Conservation (phyloP, 2,329 filamentous ascomycete genomes). For the Diaporthe capsici region DNA sequence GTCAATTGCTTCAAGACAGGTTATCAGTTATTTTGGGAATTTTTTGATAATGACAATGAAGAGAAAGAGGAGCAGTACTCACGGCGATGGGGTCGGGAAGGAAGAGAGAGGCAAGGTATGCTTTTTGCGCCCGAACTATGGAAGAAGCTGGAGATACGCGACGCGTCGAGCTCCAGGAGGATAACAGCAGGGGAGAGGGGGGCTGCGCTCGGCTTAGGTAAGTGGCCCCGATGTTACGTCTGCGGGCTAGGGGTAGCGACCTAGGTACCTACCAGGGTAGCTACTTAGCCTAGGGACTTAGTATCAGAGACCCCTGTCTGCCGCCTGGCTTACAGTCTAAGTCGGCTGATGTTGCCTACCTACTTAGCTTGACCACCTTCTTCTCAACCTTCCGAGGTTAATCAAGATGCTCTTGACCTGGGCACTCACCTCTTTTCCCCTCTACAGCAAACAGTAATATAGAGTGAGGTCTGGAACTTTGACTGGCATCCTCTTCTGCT, state of each 20-base stretch:
- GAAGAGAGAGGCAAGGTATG: background rate
- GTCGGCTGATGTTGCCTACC: background rate
- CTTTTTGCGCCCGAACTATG: background rate
- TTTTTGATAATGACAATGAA: background rate
- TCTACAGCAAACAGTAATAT: background rate
- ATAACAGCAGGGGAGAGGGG: background rate
- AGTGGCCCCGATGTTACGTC: background rate
- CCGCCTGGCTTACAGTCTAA: background rate
- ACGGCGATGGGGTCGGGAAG: background rate
- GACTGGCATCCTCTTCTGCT: background rate
- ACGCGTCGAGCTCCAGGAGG: conserved; percentile 11
- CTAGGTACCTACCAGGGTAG: background rate
- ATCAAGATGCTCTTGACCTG: background rate
- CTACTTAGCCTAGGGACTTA: background rate
- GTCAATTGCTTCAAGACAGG: conserved; percentile 9
- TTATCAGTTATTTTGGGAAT: background rate
- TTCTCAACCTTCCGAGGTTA: conserved; percentile 8
- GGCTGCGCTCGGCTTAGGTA: background rate
- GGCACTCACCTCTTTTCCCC: background rate
- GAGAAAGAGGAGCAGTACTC: background rate
- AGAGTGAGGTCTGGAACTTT: background rate
- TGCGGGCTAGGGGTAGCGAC: background rate
- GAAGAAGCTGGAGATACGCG: conserved; percentile 26
- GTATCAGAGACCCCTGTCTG: too few relatives aligned
- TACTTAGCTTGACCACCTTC: background rate